A percentile compares a stretch with the other conserved stretches of the same genome.
These are phyloP conservation scores for Capsicum pubescens DNA, from an alignment of 257 asterid species.

Conservation along the genomic window DNA sequence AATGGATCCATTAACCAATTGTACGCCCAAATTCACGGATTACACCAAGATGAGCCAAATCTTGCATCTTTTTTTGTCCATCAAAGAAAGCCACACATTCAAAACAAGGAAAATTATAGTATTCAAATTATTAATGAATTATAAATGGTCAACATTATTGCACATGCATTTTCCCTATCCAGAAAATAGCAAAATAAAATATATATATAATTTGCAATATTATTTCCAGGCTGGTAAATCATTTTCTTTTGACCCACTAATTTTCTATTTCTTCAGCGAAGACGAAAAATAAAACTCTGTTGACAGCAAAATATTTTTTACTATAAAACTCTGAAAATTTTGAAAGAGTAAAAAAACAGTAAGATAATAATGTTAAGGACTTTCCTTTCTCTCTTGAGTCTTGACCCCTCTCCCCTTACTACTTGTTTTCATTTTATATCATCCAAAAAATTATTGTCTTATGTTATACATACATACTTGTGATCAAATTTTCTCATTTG, in stretches of 20 bases:
- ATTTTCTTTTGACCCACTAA: constrained; percentile 33
- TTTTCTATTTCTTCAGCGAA: constrained; percentile 17
- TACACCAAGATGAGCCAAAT: not conserved
- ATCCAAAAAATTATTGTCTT: constrained; percentile 18
- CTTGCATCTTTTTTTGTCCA: not conserved
- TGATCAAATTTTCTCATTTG: not conserved
- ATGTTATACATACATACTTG: not conserved
- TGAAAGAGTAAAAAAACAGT: not conserved
- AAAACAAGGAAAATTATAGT: not conserved
- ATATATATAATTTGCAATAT: not conserved
- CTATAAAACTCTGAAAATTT: not conserved
- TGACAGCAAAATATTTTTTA: constrained; percentile 23
- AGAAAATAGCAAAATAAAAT: not conserved
- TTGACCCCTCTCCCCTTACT: constrained; percentile 3
- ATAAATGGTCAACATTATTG: not conserved
- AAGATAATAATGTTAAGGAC: constrained; percentile 3
- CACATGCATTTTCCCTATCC: not conserved
- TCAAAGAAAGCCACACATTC: not conserved
- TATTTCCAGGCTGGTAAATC: not conserved
- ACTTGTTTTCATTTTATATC: constrained; percentile 2
- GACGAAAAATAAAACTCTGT: constrained; percentile 7
- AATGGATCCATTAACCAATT: no score
- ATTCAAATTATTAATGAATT: not conserved
- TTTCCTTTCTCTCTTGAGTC: not conserved
- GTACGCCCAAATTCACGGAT: no score